Base-by-base conservation (phyloP, 2,329 filamentous ascomycete genomes). In the Camptophora hylomeconis region DNA sequence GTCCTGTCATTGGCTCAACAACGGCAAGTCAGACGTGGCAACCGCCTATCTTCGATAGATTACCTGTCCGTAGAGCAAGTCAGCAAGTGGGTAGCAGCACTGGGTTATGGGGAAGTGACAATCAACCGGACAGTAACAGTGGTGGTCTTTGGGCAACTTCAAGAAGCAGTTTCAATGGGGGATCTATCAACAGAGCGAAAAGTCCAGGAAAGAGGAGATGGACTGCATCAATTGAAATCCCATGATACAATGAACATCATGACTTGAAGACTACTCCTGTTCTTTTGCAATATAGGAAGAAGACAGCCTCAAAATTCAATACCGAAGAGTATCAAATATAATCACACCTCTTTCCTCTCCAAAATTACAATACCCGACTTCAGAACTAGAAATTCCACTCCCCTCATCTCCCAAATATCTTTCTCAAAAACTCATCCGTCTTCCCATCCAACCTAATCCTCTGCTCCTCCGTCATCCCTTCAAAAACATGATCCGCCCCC, bases 401-500 rank as follows among this genome's bases (percentile, higher is more conserved):
- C 20, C 20, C 20, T 26, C 14, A 26, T 16, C 24, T n/a, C 15
- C 24, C 25, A 18, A 28, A 28, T 5, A 28, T 17, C 20, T 17
- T 28, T 5, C 14, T 11, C 7, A 31, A 11, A 18, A 35, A 35
- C n/a, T 17, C 14, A 20, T 35, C 32, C 4, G 32, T 35, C 12
- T 13, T 17, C 10, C 12, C 16, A 16, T 35, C 18, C 3, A 35
- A 10, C 10, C 11, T n/a, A 14, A 14, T n/a, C 5, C 14, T 17
- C 28, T 27, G 28, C 19, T 23, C 17, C 7, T 11, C 21, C 17
- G 13, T 35, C 7, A 23, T 24, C n/a, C 32, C 28, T 17, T 16
- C 17, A 19, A 35, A 35, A 4, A 35, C 16, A 27, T 35, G 32
- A 22, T 31, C 32, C 5, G 32, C 18, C n/a, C 32, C 28, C 2